Evolutionary conservation across 257 asterid genomes (phyloP), one percentile per base, ranked within the genome.

Genomic region (Solanum stenotomum): DNA sequence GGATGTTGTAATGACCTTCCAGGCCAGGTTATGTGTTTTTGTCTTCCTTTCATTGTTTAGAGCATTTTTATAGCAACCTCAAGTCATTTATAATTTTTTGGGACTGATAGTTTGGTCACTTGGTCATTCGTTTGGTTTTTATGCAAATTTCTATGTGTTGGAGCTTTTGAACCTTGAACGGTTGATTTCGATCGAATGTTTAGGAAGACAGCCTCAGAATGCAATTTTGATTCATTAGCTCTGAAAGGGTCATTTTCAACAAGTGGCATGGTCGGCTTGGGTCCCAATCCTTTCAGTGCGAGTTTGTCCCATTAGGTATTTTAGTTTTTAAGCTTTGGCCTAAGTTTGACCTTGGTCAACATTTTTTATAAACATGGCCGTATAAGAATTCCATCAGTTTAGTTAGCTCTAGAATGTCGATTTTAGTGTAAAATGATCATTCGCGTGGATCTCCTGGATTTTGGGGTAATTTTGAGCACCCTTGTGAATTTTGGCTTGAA

Each of bases 371-470:
- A 63, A 4, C 15, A 1, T 23, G 71, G 1, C 0, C 7, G 1
- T 1, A 63, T 0, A 10, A 23, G 6, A 63, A 63, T 63, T 63
- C 0, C 1, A 0, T 63, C 1, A 1, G 3, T 63, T n/a, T 11
- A 10, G 29, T 63, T 63, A 63, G 29, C 8, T n/a, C 7, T n/a
- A 1, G 3, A 1, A 63, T 63, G 15, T 1, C 7, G 1, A 63
- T n/a, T 2, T 4, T 63, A 10, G 15, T 10, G 31, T n/a, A 63
- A n/a, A 2, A n/a, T 4, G 16, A 10, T 20, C 2, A 3, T 59
- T 56, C 5, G 0, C 20, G 12, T 20, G 5, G n/a, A 56, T 8
- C 23, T 52, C 63, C n/a, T 52, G 1, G 10, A n/a, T 16, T 52
- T 6, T 18, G 1, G 14, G 11, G 0, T 61, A 9, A 61, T 61